phyloP scores from a whole-genome alignment of 495 filamentous ascomycete species.

The Aspergillus ellipticus region DNA sequence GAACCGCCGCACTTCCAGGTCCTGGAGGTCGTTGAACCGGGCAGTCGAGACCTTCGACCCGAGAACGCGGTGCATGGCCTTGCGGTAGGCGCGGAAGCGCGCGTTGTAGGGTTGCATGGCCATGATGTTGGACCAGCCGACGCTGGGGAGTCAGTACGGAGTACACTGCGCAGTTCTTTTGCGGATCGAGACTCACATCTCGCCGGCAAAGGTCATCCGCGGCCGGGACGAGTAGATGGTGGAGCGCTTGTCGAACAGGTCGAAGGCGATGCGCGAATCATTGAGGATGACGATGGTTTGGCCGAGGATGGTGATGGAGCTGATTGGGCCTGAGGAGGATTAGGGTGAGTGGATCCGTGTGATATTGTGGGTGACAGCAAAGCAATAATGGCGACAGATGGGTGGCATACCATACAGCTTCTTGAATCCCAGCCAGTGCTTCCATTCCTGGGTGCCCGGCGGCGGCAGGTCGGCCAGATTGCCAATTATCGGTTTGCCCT shows the following conservation, averaged over 20 bases:
- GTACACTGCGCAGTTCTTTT: too few species aligned
- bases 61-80: conserved; percentile 25
- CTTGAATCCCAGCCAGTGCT: conserved; percentile 50
- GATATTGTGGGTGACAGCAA: too few species aligned
- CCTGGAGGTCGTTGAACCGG: conserved; percentile 35
- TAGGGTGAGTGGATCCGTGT: too few species aligned
- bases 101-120: conserved; percentile 30
- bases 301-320: conserved; percentile 45
- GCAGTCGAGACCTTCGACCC: conserved; percentile 24
- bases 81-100: conserved; percentile 38
- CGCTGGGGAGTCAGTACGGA: too few species aligned
- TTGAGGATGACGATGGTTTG: conserved; percentile 45
- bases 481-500: conserved; percentile 41
- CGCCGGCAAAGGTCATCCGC: conserved; percentile 25
- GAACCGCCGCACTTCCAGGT: conserved; percentile 37
- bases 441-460: conserved; percentile 34
- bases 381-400: too few species aligned
- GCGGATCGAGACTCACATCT: background rate
- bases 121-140: conserved; percentile 32
- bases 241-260: conserved; percentile 43
- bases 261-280: conserved; percentile 33
- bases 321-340: conserved; percentile 40
- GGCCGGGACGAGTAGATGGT: conserved; percentile 38
- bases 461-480: conserved; percentile 45
- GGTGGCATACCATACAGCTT: conserved; percentile 37